These are phyloP conservation scores for Edaphochlamys debaryana DNA, from an alignment of 139 green algal genomes.

Conservation along the genomic window DNA sequence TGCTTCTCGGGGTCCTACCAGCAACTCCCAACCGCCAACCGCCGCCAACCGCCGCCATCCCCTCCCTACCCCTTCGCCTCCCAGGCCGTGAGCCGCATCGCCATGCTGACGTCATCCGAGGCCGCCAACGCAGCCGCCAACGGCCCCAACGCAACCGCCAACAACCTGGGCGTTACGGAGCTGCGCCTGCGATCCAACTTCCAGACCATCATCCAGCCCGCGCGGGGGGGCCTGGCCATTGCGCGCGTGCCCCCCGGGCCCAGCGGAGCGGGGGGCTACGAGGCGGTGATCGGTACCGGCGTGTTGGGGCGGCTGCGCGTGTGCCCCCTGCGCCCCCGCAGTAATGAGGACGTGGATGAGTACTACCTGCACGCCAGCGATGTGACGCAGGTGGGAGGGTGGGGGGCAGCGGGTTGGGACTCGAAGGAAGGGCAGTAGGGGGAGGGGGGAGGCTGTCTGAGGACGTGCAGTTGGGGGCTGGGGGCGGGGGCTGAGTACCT, in stretches of 20 bases:
- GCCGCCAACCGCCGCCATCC: too few species aligned
- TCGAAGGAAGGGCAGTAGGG: not conserved
- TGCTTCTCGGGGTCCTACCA: too few species aligned
- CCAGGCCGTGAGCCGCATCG: not conserved
- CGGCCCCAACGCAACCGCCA: not conserved
- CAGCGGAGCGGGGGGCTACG: not conserved
- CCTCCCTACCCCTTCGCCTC: not conserved
- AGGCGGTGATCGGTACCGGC: slow-evolving; percentile 15
- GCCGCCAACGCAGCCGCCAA: not conserved
- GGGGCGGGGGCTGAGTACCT: too few species aligned
- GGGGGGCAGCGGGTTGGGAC: not conserved
- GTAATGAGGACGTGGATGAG: slow-evolving; percentile 37
- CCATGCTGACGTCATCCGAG: not conserved
- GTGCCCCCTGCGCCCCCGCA: slow-evolving; percentile 9
- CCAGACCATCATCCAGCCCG: slow-evolving; percentile 35
- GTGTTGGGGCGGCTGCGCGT: slow-evolving; percentile 32
- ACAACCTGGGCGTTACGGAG: not conserved
- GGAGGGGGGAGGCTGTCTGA: not conserved
- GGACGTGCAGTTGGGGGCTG: too few species aligned
- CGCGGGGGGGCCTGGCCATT: slow-evolving; percentile 34
- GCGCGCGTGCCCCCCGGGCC: not conserved
- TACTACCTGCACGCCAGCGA: slow-evolving; percentile 44
- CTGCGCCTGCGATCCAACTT: slow-evolving; percentile 13
- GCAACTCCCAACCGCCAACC: too few species aligned
- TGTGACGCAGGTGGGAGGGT: slow-evolving; percentile 26